Evolutionary conservation across 129 eudicot genomes (phyloP).

Genomic region (Gnaphalium uliginosum): DNA sequence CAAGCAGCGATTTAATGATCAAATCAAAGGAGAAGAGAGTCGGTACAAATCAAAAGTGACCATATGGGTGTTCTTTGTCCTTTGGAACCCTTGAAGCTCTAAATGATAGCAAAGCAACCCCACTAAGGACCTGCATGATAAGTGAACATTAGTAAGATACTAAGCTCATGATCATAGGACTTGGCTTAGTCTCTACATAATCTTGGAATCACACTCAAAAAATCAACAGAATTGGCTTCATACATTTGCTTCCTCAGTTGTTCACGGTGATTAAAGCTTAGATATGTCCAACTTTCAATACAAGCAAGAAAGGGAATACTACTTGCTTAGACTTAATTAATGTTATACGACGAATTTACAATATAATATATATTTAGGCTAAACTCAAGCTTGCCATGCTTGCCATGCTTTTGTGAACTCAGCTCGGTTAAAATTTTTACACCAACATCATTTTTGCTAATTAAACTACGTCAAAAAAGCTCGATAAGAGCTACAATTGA

Average conservation of each 20-base stretch:
- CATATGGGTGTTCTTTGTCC: constrained; percentile 99
- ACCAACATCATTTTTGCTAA: no score
- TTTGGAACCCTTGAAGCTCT: constrained; percentile 91
- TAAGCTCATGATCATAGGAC: constrained; percentile 22
- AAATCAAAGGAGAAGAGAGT: constrained; percentile 50
- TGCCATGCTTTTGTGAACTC: no score
- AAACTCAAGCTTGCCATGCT: no score
- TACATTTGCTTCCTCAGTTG: neutral
- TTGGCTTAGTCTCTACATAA: neutral
- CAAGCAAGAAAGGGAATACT: no score
- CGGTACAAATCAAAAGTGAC: constrained; percentile 83
- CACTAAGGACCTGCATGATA: constrained; percentile 79
- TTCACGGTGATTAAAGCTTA: neutral
- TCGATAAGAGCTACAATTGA: no score
- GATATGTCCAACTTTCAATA: no score
- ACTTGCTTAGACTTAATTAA: no score
- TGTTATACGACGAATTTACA: no score
- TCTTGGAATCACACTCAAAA: constrained; percentile 15
- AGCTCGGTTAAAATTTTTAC: no score
- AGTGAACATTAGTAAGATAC: neutral
- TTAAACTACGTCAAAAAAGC: no score
- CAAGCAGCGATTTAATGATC: constrained; percentile 4
- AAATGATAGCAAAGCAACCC: constrained; percentile 85
- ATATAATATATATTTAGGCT: no score
- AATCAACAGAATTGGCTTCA: neutral